A percentile compares a stretch with the other conserved stretches of the same genome.
phyloP scores from a whole-genome alignment of 164 flowering plant species.

The Taxillus chinensis region DNA sequence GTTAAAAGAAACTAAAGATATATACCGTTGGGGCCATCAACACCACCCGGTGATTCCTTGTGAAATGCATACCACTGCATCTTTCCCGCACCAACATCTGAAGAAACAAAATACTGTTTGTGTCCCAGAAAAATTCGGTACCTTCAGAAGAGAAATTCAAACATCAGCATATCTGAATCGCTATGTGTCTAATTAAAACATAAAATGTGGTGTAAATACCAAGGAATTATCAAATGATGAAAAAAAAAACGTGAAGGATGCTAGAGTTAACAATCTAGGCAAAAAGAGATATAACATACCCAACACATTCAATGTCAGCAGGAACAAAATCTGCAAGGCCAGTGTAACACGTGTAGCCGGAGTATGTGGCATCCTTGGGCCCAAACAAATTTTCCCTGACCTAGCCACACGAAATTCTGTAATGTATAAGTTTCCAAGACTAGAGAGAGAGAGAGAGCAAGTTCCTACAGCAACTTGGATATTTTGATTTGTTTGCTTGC shows the following conservation, averaged over 20 bases:
- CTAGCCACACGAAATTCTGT: constrained; percentile 23
- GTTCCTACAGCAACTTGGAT: too few species aligned
- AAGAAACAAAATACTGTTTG: constrained; percentile 96
- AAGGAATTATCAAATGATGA: too few species aligned
- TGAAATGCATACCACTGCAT: constrained; percentile 99
- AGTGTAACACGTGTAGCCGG: constrained; percentile 93
- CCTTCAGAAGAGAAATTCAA: constrained; percentile 30
- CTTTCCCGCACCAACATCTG: constrained; percentile 96
- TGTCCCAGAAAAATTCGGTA: constrained; percentile 95
- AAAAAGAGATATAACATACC: constrained; percentile 38
- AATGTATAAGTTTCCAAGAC: neutral
- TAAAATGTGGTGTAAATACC: too few species aligned
- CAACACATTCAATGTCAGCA: constrained; percentile 82
- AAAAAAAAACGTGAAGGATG: too few species aligned
- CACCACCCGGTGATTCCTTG: constrained; percentile 82
- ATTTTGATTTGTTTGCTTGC: too few species aligned
- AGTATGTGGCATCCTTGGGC: constrained; percentile 52
- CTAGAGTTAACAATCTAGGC: neutral
- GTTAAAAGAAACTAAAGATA: neutral
- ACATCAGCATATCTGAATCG: neutral
- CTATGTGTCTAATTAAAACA: too few species aligned
- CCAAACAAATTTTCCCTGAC: constrained; percentile 84
- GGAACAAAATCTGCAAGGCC: constrained; percentile 97
- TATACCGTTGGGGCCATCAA: constrained; percentile 60
- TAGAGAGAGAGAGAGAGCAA: too few species aligned